A percentile compares a stretch with the other conserved stretches of the same genome.
Conservation (phyloP, 2,329 filamentous ascomycete species). For the Cercospora nicotianae region DNA sequence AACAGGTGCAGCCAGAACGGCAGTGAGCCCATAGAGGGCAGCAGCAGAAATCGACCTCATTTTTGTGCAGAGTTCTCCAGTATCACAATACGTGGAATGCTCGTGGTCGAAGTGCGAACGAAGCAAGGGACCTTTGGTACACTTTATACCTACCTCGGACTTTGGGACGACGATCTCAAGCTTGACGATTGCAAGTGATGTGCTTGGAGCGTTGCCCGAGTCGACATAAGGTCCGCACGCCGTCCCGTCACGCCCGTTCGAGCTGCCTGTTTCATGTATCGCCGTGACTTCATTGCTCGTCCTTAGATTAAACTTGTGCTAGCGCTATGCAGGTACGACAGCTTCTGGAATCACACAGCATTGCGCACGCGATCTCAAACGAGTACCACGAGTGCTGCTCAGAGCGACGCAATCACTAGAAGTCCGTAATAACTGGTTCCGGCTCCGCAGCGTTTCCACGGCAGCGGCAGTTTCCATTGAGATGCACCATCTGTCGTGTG, state of each 20-base stretch:
- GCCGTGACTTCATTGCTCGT: constrained; percentile 5
- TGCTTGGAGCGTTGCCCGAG: not conserved
- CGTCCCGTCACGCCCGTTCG: not conserved
- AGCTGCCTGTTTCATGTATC: constrained; percentile 3
- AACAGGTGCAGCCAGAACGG: constrained; percentile 19
- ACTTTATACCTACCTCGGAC: not conserved
- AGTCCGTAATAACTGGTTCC: not conserved
- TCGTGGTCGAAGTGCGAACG: not conserved
- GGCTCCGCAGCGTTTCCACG: not conserved
- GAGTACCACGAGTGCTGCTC: not conserved
- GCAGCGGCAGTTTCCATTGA: not conserved
- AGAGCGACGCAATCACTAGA: not conserved
- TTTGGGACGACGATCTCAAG: not conserved
- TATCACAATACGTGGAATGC: not conserved
- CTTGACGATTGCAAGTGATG: constrained; percentile 3
- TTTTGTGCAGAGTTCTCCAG: not conserved
- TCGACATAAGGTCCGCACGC: not conserved
- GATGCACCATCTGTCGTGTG: not conserved
- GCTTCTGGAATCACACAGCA: not conserved
- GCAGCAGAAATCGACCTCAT: constrained; percentile 12
- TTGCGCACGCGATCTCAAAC: not conserved
- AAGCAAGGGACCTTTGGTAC: constrained; percentile 1
- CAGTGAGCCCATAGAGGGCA: constrained; percentile 3
- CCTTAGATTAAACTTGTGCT: constrained; percentile 4
- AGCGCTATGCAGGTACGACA: constrained; percentile 12